phyloP scores from a whole-genome alignment of 1,284 basidiomycete genomes.

The Hemileia vastatrix region DNA sequence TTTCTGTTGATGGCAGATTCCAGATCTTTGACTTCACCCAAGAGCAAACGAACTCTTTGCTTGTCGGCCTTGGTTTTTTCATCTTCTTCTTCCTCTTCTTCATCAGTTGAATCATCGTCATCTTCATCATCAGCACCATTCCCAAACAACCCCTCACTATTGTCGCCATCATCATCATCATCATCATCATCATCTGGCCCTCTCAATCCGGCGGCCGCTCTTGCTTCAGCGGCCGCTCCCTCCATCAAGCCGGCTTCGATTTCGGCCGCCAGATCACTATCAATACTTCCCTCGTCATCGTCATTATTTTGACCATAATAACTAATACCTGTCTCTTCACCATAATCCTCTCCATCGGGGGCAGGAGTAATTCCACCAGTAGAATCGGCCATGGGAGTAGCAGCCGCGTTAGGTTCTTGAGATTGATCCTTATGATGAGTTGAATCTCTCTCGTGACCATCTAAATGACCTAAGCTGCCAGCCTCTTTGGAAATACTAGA shows the following conservation, averaged over 20 bases:
- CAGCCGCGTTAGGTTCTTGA: not conserved
- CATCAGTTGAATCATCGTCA: slow-evolving; percentile 25
- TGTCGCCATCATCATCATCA: slow-evolving; percentile 29
- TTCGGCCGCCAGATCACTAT: slow-evolving; percentile 37
- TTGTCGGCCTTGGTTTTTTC: slow-evolving; percentile 14
- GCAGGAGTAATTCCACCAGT: slow-evolving; percentile 20
- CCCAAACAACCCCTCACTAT: slow-evolving; percentile 35
- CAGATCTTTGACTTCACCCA: slow-evolving; percentile 78
- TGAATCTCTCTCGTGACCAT: slow-evolving; percentile 2
- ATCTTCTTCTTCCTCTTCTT: slow-evolving; percentile 19
- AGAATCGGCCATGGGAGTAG: slow-evolving; percentile 38
- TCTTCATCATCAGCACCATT: slow-evolving; percentile 35
- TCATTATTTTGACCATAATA: slow-evolving; percentile 52
- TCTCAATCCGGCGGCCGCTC: slow-evolving; percentile 23
- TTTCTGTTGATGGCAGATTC: slow-evolving; percentile 81
- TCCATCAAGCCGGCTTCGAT: slow-evolving; percentile 33
- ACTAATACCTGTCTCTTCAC: slow-evolving; percentile 28
- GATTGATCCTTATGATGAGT: not conserved
- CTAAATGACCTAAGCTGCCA: no score
- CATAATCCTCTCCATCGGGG: slow-evolving; percentile 24
- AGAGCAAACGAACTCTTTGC: slow-evolving; percentile 50
- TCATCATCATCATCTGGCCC: slow-evolving; percentile 28
- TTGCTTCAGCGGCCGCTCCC: slow-evolving; percentile 19
- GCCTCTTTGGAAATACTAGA: no score
- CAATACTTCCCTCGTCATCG: slow-evolving; percentile 54